Conservation (phyloP, 345 rosid genomes). For the Eucalyptus virginea region DNA sequence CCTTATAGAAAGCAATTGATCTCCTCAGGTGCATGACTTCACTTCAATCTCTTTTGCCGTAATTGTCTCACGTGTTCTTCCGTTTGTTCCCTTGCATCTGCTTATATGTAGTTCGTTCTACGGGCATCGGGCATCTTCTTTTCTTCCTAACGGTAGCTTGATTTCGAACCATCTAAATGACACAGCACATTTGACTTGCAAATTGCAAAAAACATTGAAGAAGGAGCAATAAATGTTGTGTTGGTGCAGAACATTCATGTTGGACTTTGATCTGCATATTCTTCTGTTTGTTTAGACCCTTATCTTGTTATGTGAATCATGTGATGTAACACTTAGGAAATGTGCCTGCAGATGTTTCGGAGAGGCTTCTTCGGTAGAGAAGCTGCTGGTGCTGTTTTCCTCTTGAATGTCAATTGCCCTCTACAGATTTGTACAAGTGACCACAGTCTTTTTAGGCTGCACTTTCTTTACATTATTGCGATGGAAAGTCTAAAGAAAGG, state of each 20-base stretch:
- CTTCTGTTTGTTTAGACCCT: neutral
- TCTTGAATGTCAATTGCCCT: neutral
- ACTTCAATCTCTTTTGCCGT: neutral
- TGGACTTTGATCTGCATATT: neutral
- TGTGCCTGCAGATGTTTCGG: neutral
- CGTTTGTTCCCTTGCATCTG: neutral
- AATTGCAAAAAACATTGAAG: conserved; percentile 87
- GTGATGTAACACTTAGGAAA: neutral
- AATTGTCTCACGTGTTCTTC: neutral
- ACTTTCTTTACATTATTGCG: neutral
- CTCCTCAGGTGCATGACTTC: neutral
- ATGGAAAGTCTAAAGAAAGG: neutral
- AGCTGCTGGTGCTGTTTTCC: neutral
- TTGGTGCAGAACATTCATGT: conserved; percentile 89
- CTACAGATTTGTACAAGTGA: neutral
- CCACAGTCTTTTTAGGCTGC: neutral
- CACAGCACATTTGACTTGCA: conserved; percentile 2
- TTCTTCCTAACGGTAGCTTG: neutral
- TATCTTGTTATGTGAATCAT: neutral
- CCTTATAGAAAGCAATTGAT: neutral
- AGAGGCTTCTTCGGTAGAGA: neutral
- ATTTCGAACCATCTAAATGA: neutral
- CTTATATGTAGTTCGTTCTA: neutral
- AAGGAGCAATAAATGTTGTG: conserved; percentile 59
- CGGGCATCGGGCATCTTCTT: neutral